Percentiles rank a stretch among this genome's conserved stretches.
Evolutionary conservation across 2,329 filamentous ascomycete species (phyloP).

Genomic region (Epichloe glyceriae): DNA sequence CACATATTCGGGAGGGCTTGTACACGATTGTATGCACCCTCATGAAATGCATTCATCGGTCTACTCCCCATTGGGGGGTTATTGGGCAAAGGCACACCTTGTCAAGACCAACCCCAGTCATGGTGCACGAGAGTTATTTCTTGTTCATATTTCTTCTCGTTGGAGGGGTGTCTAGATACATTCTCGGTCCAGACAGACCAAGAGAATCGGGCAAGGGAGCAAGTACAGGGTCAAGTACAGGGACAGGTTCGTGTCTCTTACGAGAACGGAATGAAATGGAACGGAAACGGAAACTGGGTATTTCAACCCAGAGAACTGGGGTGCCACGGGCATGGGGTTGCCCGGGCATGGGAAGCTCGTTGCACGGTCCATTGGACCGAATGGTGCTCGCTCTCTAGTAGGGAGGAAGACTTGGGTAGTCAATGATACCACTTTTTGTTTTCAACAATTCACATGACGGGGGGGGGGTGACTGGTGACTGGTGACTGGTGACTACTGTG

Average conservation of each 20-base stretch:
- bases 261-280: neutral
- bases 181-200: neutral
- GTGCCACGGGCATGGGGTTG: neutral
- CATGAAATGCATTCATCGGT: neutral
- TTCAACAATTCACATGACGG: no score
- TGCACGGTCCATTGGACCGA: neutral
- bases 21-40: slow-evolving; percentile 4
- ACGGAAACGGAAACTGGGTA: neutral
- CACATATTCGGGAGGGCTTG: neutral
- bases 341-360: neutral
- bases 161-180: neutral
- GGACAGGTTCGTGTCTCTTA: neutral
- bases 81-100: no score
- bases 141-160: neutral
- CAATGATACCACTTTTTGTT: neutral
- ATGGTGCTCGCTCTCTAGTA: neutral
- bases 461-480: no score
- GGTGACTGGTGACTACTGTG: no score
- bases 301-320: neutral
- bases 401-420: neutral
- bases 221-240: neutral
- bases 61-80: neutral
- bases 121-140: neutral
- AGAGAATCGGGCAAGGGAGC: neutral
- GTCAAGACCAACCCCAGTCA: neutral